Percentiles rank a stretch among this genome's conserved stretches.
phyloP scores from a whole-genome alignment of 345 rosid genomes.

The Pistacia integerrima region DNA sequence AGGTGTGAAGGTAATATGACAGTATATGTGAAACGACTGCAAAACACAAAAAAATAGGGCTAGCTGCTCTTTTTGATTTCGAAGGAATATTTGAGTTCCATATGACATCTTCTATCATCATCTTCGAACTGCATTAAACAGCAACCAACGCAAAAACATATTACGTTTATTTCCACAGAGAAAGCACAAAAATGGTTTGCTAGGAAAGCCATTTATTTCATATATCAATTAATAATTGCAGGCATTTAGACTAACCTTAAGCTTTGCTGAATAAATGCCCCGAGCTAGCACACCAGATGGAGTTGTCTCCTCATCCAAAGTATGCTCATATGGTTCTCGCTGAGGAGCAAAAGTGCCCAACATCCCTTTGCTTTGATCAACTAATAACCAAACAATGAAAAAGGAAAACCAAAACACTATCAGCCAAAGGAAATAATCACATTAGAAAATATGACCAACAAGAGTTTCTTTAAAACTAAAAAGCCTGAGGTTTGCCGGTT shows the following conservation, averaged over 20 bases:
- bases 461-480: not conserved
- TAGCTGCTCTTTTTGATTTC: constrained; percentile 44
- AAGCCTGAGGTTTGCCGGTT: not conserved
- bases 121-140: constrained; percentile 52
- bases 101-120: constrained; percentile 55
- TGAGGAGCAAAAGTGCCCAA: constrained; percentile 66
- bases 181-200: not conserved
- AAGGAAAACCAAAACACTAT: not conserved
- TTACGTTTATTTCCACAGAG: not conserved
- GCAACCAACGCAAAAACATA: not conserved
- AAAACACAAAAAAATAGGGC: not conserved
- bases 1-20: not conserved
- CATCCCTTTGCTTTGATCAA: constrained; percentile 62
- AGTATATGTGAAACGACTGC: not conserved
- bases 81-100: constrained; percentile 54
- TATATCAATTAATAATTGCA: not conserved
- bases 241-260: constrained; percentile 34
- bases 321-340: constrained; percentile 45
- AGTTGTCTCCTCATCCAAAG: constrained; percentile 58
- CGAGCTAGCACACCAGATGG: constrained; percentile 56
- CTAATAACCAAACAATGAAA: constrained; percentile 24
- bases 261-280: constrained; percentile 53
- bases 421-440: not conserved
- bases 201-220: not conserved
- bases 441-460: not conserved